Percentiles rank a stretch among this genome's conserved stretches.
Conservation (phyloP, 2,329 filamentous ascomycete species). For the Botrytis squamosa region DNA sequence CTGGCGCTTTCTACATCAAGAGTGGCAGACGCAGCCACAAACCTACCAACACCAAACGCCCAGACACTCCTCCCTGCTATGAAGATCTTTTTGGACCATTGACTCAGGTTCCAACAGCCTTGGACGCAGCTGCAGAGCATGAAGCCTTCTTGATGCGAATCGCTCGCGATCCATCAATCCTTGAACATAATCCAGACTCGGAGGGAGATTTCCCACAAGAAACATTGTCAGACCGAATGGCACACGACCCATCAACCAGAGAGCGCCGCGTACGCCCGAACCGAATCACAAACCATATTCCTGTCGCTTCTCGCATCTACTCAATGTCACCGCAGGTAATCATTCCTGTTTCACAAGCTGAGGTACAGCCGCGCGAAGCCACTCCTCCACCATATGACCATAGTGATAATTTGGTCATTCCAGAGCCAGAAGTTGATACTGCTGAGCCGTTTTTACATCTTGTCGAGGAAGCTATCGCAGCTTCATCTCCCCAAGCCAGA, state of each 20-base stretch:
- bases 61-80: background rate
- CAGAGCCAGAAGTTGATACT: background rate
- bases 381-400: background rate
- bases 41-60: background rate
- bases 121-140: background rate
- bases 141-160: background rate
- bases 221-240: background rate
- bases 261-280: background rate
- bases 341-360: background rate
- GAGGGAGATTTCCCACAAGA: background rate
- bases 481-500: background rate
- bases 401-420: background rate
- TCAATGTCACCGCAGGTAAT: background rate
- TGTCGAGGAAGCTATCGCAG: background rate
- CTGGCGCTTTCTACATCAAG: background rate
- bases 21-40: background rate
- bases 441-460: background rate
- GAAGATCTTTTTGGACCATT: background rate
- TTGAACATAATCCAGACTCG: background rate
- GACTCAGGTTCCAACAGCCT: background rate
- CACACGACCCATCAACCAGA: background rate
- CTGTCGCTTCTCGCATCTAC: background rate
- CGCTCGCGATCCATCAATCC: background rate
- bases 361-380: background rate
- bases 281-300: background rate